Percentiles rank a stretch among this genome's conserved stretches.
These are phyloP conservation scores for Candida pini DNA, from an alignment of 805 yeast genomes.

Conservation along the genomic window DNA sequence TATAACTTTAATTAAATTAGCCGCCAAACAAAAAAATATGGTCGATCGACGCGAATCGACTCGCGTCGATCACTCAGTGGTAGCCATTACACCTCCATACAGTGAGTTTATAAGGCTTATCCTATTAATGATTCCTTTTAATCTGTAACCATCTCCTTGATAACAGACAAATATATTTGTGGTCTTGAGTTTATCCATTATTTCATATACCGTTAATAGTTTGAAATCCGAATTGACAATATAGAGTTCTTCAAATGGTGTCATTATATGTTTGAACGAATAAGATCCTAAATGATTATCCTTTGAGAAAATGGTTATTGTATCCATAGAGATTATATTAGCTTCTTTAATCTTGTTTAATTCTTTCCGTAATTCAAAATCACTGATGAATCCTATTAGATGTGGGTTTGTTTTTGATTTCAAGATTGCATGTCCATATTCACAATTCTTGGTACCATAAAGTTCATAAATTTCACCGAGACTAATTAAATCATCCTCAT, in stretches of 20 bases:
- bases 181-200: constrained; percentile 35
- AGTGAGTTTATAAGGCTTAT: no score
- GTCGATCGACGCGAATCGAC: no score
- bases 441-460: constrained; percentile 14
- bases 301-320: constrained; percentile 12
- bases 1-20: no score
- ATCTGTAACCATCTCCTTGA: constrained; percentile 19
- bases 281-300: constrained; percentile 10
- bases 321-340: constrained; percentile 11
- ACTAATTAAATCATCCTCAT: constrained; percentile 25
- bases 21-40: no score
- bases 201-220: constrained; percentile 31
- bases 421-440: constrained; percentile 42
- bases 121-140: constrained; percentile 33
- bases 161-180: constrained; percentile 26
- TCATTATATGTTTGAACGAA: constrained; percentile 12
- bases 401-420: constrained; percentile 27
- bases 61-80: no score
- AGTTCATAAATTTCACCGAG: constrained; percentile 22
- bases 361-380: constrained; percentile 32
- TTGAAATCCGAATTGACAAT: constrained; percentile 27
- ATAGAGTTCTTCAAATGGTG: constrained; percentile 12
- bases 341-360: constrained; percentile 7
- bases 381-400: constrained; percentile 39
- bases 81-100: no score